Conservation (phyloP, 345 rosid species). For the Eutrema japonicum region DNA sequence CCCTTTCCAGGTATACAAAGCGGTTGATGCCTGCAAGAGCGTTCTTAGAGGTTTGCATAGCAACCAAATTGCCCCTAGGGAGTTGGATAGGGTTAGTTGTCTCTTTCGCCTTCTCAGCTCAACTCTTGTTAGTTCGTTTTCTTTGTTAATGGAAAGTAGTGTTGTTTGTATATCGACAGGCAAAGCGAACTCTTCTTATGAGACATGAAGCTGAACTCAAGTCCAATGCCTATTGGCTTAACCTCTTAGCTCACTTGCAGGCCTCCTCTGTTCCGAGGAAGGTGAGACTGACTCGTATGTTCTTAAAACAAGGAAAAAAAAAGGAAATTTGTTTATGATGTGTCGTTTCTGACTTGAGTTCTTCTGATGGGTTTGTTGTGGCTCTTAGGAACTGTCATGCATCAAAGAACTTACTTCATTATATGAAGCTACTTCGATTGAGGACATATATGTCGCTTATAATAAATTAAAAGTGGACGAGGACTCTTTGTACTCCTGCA, state of each 20-base stretch:
- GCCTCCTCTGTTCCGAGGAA: slow-evolving; percentile 93
- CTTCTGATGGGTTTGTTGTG: slow-evolving; percentile 31
- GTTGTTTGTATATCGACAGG: slow-evolving; percentile 54
- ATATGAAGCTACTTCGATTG: slow-evolving; percentile 85
- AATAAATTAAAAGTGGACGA: slow-evolving; percentile 87
- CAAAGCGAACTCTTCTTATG: slow-evolving; percentile 94
- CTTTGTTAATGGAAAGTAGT: neutral
- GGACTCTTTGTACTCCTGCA: slow-evolving; percentile 82
- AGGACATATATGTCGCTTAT: slow-evolving; percentile 86
- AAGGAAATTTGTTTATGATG: neutral
- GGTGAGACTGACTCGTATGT: slow-evolving; percentile 49
- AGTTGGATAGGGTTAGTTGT: slow-evolving; percentile 91
- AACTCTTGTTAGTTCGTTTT: slow-evolving; percentile 8
- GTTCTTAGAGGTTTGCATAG: slow-evolving; percentile 91
- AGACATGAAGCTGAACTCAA: slow-evolving; percentile 99
- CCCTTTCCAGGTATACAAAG: slow-evolving; percentile 73
- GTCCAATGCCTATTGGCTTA: slow-evolving; percentile 99
- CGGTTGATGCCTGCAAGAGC: slow-evolving; percentile 98
- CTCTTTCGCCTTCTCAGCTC: neutral
- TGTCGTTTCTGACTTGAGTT: slow-evolving; percentile 2
- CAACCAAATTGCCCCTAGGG: slow-evolving; percentile 83
- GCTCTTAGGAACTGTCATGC: slow-evolving; percentile 82
- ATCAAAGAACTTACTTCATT: slow-evolving; percentile 83
- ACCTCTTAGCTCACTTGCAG: slow-evolving; percentile 94
- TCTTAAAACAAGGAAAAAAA: neutral